Conservation (phyloP, 306 rosid species). For the Prunus mira region DNA sequence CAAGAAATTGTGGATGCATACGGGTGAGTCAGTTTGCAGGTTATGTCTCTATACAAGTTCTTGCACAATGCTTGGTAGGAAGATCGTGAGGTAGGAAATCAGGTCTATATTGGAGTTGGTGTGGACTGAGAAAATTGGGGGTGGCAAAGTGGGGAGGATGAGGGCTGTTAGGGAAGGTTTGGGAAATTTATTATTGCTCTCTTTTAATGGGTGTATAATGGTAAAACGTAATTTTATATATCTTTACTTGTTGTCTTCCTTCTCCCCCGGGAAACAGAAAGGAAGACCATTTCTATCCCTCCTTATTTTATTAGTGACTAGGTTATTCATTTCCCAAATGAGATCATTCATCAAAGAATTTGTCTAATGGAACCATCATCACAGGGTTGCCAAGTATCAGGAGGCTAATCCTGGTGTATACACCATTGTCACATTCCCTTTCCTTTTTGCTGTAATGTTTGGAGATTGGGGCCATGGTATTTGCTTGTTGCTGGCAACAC, state of each 20-base stretch:
- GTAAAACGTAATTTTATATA: no score
- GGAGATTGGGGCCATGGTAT: slow-evolving; percentile 91
- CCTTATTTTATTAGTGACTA: background rate
- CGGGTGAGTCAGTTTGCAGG: slow-evolving; percentile 50
- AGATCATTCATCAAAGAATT: background rate
- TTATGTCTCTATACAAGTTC: background rate
- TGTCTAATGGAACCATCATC: background rate
- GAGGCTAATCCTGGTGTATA: slow-evolving; percentile 81
- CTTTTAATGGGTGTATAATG: no score
- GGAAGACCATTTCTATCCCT: background rate
- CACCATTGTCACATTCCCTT: slow-evolving; percentile 69
- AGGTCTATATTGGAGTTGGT: background rate
- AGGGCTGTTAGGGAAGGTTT: background rate
- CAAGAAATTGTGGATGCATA: slow-evolving; percentile 88
- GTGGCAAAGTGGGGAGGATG: background rate
- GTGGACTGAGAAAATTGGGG: background rate
- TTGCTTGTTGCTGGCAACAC: slow-evolving; percentile 69
- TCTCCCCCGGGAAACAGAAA: no score
- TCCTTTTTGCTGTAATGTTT: slow-evolving; percentile 90
- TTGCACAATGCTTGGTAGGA: background rate
- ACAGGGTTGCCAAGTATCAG: slow-evolving; percentile 74
- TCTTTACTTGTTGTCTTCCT: no score
- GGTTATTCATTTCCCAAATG: background rate
- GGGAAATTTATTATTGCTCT: background rate
- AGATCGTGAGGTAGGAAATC: background rate